Evolutionary conservation across 495 filamentous ascomycete species (phyloP).

Genomic region (Aspergillus homomorphus): DNA sequence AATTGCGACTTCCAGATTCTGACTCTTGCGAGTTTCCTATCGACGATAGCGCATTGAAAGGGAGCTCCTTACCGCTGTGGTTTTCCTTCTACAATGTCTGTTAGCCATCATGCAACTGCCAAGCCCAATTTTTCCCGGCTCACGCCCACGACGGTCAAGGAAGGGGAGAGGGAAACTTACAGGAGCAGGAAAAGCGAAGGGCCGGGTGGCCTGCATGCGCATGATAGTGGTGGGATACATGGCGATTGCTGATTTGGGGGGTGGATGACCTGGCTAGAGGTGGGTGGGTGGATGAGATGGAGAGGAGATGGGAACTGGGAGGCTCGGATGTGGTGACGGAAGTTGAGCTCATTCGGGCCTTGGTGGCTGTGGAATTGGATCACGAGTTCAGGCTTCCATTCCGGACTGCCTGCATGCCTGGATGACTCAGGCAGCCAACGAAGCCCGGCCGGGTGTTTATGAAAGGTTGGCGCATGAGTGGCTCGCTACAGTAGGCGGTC

Average conservation of each 20-base stretch:
- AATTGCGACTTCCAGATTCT: slow-evolving; percentile 7
- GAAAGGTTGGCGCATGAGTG: slow-evolving; percentile 41
- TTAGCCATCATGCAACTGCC: slow-evolving; percentile 34
- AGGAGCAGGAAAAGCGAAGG: slow-evolving; percentile 73
- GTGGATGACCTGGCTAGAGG: slow-evolving; percentile 5
- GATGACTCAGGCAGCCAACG: slow-evolving; percentile 20
- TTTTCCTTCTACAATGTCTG: slow-evolving; percentile 66
- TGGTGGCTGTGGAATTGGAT: neutral
- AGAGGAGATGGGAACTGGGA: slow-evolving; percentile 19
- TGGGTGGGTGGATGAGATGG: slow-evolving; percentile 8
- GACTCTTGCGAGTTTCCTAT: slow-evolving; percentile 1
- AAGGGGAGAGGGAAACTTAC: slow-evolving; percentile 52
- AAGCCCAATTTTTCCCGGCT: slow-evolving; percentile 17
- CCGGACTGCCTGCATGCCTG: too few relatives aligned
- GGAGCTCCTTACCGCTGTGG: slow-evolving; percentile 65
- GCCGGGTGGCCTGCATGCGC: slow-evolving; percentile 54
- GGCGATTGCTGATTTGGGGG: slow-evolving; percentile 13
- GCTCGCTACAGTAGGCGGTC: slow-evolving; percentile 47
- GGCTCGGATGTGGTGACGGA: slow-evolving; percentile 25
- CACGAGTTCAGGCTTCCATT: neutral
- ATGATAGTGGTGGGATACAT: slow-evolving; percentile 68
- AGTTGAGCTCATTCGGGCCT: slow-evolving; percentile 19
- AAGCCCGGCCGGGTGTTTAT: slow-evolving; percentile 37
- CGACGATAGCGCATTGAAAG: slow-evolving; percentile 17
- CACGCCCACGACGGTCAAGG: neutral